phyloP scores from a whole-genome alignment of 73 alveolate genomes.

The Paramecium pentaurelia region DNA sequence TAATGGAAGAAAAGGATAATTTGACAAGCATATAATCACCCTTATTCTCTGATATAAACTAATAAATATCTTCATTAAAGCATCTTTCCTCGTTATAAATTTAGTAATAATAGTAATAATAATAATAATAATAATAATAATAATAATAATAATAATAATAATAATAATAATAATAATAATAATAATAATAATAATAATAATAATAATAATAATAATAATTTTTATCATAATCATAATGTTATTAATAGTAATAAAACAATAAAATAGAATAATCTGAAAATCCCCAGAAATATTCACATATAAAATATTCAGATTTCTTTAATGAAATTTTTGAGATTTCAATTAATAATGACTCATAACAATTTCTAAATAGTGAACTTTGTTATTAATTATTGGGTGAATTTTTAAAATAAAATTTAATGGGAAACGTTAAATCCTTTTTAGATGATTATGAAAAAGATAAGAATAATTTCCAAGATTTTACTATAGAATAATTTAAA shows the following conservation, averaged over 20 bases:
- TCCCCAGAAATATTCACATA: not conserved
- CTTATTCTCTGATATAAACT: not conserved
- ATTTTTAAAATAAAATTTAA: not conserved
- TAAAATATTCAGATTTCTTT: not conserved
- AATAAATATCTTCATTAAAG: not conserved
- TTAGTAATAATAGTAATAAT: not conserved
- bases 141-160: not conserved
- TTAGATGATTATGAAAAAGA: slow-evolving; percentile 17
- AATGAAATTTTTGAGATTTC: slow-evolving; percentile 24
- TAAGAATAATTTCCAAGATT: slow-evolving; percentile 11
- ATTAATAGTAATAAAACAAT: not conserved
- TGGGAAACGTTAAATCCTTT: not conserved
- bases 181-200: not conserved
- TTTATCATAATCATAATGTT: not conserved
- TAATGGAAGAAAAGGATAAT: not conserved
- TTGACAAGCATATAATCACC: not conserved
- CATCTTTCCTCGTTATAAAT: not conserved
- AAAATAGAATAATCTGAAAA: not conserved
- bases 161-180: not conserved
- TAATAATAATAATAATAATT: not conserved
- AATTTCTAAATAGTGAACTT: slow-evolving; percentile 29
- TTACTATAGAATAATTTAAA: not conserved
- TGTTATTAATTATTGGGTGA: not conserved
- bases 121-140: not conserved
- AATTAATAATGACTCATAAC: not conserved